Conservation (phyloP, 2,329 filamentous ascomycete species). For the Colletotrichum caudatum region DNA sequence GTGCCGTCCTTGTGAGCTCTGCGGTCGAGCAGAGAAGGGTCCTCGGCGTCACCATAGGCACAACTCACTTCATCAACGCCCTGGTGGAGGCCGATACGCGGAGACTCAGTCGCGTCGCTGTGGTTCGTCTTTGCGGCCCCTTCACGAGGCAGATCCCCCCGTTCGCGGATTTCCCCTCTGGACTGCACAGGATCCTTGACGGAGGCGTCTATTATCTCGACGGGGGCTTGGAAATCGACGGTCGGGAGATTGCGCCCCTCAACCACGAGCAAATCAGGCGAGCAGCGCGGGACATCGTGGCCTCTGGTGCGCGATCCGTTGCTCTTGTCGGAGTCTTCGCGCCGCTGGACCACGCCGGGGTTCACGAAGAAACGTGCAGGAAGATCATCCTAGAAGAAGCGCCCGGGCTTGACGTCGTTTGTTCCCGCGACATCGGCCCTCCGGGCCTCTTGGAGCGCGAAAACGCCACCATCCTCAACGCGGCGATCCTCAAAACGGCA, state of each 20-base stretch:
- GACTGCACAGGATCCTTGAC: slow-evolving; percentile 55
- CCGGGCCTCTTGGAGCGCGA: slow-evolving; percentile 61
- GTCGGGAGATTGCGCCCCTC: slow-evolving; percentile 56
- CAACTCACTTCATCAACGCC: slow-evolving; percentile 64
- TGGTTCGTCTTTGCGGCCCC: slow-evolving; percentile 59
- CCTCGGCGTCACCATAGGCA: slow-evolving; percentile 62
- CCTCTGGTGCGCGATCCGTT: slow-evolving; percentile 52
- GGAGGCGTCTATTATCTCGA: slow-evolving; percentile 57
- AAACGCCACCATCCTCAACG: slow-evolving; percentile 68
- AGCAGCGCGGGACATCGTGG: slow-evolving; percentile 50
- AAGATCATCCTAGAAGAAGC: slow-evolving; percentile 52
- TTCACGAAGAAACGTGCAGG: slow-evolving; percentile 58
- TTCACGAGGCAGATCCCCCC: slow-evolving; percentile 59
- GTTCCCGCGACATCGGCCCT: slow-evolving; percentile 58
- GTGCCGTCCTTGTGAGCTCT: slow-evolving; percentile 55
- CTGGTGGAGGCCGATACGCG: slow-evolving; percentile 59
- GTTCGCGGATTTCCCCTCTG: slow-evolving; percentile 59
- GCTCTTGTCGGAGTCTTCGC: slow-evolving; percentile 61
- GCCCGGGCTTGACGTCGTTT: slow-evolving; percentile 54
- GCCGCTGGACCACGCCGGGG: slow-evolving; percentile 56
- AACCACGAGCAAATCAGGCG: slow-evolving; percentile 53
- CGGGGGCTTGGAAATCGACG: slow-evolving; percentile 62
- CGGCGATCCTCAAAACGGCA: slow-evolving; percentile 62
- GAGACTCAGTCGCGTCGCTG: slow-evolving; percentile 58
- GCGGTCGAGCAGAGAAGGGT: slow-evolving; percentile 54